Conservation (phyloP, 257 asterid species). For the Solanum chilense region DNA sequence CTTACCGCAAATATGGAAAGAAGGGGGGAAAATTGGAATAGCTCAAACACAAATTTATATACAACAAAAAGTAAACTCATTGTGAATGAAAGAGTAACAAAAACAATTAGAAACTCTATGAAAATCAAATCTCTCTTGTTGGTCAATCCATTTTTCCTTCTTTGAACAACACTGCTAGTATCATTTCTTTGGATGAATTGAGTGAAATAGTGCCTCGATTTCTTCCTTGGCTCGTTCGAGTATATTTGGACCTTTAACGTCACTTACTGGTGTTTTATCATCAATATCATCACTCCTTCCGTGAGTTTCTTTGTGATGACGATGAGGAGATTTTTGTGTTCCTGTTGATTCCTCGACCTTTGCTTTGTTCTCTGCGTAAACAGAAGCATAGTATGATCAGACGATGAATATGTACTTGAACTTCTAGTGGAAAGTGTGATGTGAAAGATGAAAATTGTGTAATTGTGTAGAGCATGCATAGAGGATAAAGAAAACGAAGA, state of each 20-base stretch:
- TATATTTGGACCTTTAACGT: constrained; percentile 62
- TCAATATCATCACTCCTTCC: constrained; percentile 56
- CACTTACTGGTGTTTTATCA: constrained; percentile 35
- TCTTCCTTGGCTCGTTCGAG: constrained; percentile 90
- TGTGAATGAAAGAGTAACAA: neutral
- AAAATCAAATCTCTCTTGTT: neutral
- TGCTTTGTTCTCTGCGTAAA: constrained; percentile 16
- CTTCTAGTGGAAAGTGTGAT: neutral
- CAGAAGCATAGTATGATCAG: neutral
- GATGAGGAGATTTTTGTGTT: constrained; percentile 16
- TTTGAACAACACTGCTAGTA: neutral
- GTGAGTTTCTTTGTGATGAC: constrained; percentile 66
- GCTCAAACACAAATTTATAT: neutral
- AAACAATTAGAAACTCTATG: neutral
- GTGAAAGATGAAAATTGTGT: neutral
- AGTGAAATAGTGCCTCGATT: constrained; percentile 49
- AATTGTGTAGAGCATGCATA: neutral
- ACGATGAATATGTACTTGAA: neutral
- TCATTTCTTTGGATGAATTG: constrained; percentile 45
- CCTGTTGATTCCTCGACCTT: constrained; percentile 24
- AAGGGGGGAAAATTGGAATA: neutral
- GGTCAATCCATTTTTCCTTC: constrained; percentile 23
- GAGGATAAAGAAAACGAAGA: neutral
- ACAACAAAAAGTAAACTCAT: neutral
- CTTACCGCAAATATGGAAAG: neutral